Evolutionary conservation across 2,329 filamentous ascomycete species (phyloP).

Genomic region (Thelonectria rubi): DNA sequence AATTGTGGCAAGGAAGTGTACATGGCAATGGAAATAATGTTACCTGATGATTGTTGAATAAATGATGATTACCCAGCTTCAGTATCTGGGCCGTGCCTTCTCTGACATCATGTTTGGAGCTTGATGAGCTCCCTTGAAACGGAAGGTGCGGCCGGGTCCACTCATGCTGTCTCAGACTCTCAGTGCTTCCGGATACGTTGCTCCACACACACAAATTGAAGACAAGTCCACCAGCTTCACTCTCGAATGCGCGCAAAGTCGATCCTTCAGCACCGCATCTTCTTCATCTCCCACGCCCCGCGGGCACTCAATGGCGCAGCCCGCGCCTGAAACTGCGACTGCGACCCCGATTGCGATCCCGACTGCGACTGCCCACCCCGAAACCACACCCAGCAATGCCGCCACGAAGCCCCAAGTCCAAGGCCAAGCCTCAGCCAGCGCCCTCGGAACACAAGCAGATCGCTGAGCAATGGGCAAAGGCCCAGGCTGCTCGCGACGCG

Average conservation of each 20-base stretch:
- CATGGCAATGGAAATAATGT: slow-evolving; percentile 8
- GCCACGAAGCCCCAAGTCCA: slow-evolving; percentile 39
- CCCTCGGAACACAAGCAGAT: slow-evolving; percentile 61
- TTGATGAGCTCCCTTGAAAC: slow-evolving; percentile 4
- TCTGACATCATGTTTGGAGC: slow-evolving; percentile 14
- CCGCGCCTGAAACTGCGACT: slow-evolving; percentile 26
- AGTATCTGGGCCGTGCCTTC: neutral
- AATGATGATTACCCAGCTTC: neutral
- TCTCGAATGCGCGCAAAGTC: slow-evolving; percentile 31
- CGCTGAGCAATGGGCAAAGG: slow-evolving; percentile 62
- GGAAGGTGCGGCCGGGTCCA: slow-evolving; percentile 21
- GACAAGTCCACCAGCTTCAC: slow-evolving; percentile 24
- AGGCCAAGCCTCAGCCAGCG: slow-evolving; percentile 34
- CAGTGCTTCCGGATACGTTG: slow-evolving; percentile 13
- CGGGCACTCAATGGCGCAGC: slow-evolving; percentile 42
- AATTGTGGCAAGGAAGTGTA: neutral
- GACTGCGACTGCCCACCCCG: neutral
- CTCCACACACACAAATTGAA: slow-evolving; percentile 37
- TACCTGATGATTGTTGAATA: neutral
- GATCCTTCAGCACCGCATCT: slow-evolving; percentile 26
- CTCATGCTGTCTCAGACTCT: neutral
- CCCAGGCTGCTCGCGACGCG: slow-evolving; percentile 59
- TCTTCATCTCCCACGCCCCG: slow-evolving; percentile 23
- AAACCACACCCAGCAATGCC: slow-evolving; percentile 39
- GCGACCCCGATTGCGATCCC: slow-evolving; percentile 8